Percentiles rank a stretch among this genome's conserved stretches.
Conservation (phyloP, 371 early-diverging fungal species). For the Fennellomyces sp. region DNA sequence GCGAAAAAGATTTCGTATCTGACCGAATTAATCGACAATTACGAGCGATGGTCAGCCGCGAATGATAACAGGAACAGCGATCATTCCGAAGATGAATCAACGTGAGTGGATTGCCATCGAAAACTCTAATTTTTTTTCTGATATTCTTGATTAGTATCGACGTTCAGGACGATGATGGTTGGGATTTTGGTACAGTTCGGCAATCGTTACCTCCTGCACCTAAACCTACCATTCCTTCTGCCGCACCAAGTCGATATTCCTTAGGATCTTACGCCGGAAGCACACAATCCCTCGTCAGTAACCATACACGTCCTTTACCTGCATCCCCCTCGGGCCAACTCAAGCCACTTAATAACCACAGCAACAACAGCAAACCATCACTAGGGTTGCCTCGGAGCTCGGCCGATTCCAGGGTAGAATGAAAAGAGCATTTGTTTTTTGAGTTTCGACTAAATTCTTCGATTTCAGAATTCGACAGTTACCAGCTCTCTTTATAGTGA, state of each 20-base stretch:
- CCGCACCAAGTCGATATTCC: constrained; percentile 34
- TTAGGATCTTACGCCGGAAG: constrained; percentile 14
- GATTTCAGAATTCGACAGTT: background rate
- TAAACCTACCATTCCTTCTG: constrained; percentile 24
- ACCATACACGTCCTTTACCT: constrained; percentile 1
- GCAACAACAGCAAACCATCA: background rate
- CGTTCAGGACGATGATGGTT: constrained; percentile 23
- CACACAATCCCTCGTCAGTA: constrained; percentile 18
- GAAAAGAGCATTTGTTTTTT: background rate
- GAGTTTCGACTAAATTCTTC: background rate
- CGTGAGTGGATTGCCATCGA: constrained; percentile 27
- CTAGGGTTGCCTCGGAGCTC: background rate
- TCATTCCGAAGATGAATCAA: constrained; percentile 58
- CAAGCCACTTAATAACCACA: background rate
- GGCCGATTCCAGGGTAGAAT: constrained; percentile 7
- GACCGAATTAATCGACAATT: constrained; percentile 83
- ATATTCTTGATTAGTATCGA: constrained; percentile 5
- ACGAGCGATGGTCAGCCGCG: constrained; percentile 74
- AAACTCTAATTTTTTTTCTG: background rate
- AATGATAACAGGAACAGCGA: constrained; percentile 60
- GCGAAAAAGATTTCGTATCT: constrained; percentile 83
- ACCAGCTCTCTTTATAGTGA: constrained; percentile 21
- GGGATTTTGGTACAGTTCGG: constrained; percentile 52
- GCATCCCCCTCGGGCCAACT: background rate
- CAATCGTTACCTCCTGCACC: constrained; percentile 30